Base-by-base conservation (phyloP, 768 basidiomycete genomes). In the Rhizopogon vulgaris region DNA sequence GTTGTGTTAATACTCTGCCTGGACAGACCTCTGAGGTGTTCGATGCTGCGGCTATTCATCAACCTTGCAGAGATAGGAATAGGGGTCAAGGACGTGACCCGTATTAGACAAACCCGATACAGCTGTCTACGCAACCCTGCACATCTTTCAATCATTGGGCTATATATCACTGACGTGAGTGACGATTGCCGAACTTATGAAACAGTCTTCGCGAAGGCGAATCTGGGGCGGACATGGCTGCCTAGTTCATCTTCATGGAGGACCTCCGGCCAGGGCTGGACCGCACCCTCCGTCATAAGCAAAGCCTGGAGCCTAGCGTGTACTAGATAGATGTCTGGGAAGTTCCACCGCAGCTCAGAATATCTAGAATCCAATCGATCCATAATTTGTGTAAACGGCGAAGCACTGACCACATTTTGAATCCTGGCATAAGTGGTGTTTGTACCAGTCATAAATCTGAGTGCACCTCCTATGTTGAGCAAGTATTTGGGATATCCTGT, bases 1-100 rank as follows among this genome's bases (percentile, higher is more conserved):
- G 63, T 78, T 60, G 67, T 51, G 69, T 71, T 58, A 71, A 73
- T 58, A 60, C 73, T 27, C 69, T 73, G 27, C 68, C 75, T 76
- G 54, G 70, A 71, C 56, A 67, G 66, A 34, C 65, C 67, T 22
- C 67, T 59, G 74, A 78, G 57, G 67, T 76, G 36, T 68, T 73
- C 25, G 61, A 69, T 32, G 63, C 69, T 6, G 73, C 68, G 10
- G 73, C 71, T 17, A 70, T 74, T 27, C 73, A 75, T 58, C 73
- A 73, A 59, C 70, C 73, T 15, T 73, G 63, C 48, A 27, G 43
- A 43, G 15, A 38, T 39, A 14, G 56, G 59, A 39, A 30, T 34
- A 34, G 2, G 10, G 10, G 59, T 63, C 42, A 56, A 59, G 17
- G 60, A 66, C 32, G 64, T 72, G 61, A 63, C 37, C 10, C 58